Evolutionary conservation across 2,329 filamentous ascomycete species (phyloP).

Genomic region (Cladophialophora yegresii): DNA sequence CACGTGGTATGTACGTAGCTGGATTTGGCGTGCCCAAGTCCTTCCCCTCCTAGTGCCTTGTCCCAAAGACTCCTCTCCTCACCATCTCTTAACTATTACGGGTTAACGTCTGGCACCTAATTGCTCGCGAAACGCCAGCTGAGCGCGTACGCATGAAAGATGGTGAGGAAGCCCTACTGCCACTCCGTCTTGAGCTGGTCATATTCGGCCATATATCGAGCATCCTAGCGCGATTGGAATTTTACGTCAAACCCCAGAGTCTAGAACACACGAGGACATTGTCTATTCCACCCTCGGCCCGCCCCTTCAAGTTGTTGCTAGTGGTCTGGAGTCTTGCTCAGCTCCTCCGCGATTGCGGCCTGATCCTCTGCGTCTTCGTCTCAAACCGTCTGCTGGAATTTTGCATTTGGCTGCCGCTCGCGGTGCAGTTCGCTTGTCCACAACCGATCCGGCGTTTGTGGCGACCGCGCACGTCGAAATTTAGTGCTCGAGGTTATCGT

Average conservation of each 20-base stretch:
- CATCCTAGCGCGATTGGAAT: neutral
- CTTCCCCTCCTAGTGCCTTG: neutral
- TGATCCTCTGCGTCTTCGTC: neutral
- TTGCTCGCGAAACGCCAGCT: neutral
- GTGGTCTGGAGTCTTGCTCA: neutral
- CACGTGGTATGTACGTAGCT: neutral
- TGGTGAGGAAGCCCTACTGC: neutral
- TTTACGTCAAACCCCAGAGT: slow-evolving; percentile 6
- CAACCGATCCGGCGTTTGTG: neutral
- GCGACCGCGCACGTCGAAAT: neutral
- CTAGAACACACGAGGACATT: neutral
- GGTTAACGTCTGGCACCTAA: neutral
- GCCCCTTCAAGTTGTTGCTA: neutral
- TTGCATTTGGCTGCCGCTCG: slow-evolving; percentile 5
- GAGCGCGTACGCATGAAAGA: neutral
- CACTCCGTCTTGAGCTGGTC: neutral
- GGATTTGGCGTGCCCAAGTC: neutral
- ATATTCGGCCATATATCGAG: neutral
- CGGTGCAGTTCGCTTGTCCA: neutral
- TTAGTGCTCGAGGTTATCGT: slow-evolving; percentile 6
- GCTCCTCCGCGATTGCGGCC: neutral
- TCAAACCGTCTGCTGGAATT: neutral
- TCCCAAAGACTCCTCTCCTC: neutral
- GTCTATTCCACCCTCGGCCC: neutral
- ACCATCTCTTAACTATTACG: neutral